phyloP scores from a whole-genome alignment of 202 grass and related monocot genomes.

The Cymbopogon flexuosus region DNA sequence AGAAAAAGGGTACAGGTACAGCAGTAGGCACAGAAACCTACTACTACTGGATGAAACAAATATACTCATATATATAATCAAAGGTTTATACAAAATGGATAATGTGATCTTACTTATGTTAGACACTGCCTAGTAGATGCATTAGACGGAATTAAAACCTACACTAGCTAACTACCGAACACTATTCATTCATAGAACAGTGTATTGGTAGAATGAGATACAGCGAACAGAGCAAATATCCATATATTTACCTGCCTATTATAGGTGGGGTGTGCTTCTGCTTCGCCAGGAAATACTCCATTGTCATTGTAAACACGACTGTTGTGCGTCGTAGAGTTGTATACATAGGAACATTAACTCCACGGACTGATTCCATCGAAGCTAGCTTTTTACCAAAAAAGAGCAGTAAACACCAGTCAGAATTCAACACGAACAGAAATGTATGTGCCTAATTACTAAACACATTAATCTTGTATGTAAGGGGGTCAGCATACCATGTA shows the following conservation, averaged over 20 bases:
- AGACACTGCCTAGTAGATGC: neutral
- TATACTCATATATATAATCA: neutral
- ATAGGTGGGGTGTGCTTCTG: slow-evolving; percentile 80
- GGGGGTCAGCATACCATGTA: slow-evolving; percentile 76
- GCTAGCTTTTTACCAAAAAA: slow-evolving; percentile 68
- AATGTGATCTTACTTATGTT: neutral
- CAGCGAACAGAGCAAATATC: neutral
- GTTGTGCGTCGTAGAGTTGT: slow-evolving; percentile 87
- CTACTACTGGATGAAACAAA: slow-evolving; percentile 1
- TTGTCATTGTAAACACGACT: slow-evolving; percentile 91
- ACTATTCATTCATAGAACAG: neutral
- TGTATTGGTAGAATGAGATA: slow-evolving; percentile 1
- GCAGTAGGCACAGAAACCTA: neutral
- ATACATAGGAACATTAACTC: slow-evolving; percentile 99
- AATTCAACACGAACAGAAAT: slow-evolving; percentile 21
- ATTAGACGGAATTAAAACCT: neutral
- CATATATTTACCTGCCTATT: slow-evolving; percentile 72
- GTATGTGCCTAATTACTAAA: neutral
- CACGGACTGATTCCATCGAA: slow-evolving; percentile 88
- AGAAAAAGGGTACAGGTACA: neutral
- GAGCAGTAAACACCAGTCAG: slow-evolving; percentile 29
- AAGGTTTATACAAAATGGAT: neutral
- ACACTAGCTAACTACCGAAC: neutral
- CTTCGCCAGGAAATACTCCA: slow-evolving; percentile 84
- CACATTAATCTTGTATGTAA: neutral